A percentile compares a stretch with the other conserved stretches of the same genome.
phyloP scores from a whole-genome alignment of 371 early-diverging fungal species.

The Mortierella sp. region DNA sequence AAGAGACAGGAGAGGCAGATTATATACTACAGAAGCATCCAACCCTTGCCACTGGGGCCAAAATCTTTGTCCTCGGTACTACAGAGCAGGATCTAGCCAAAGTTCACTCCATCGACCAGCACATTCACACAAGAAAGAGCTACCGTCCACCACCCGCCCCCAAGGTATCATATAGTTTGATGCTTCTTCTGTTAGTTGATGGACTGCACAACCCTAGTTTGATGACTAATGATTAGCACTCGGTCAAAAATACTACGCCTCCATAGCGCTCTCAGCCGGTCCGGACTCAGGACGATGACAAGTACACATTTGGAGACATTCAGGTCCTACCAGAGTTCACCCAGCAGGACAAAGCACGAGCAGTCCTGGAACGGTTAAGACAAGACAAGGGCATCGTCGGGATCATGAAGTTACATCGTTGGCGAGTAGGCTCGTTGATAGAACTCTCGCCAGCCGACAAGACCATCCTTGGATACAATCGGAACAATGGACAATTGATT shows the following conservation, averaged over 20 bases:
- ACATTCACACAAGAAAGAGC: slow-evolving; percentile 51
- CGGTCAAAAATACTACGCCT: no score
- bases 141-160: slow-evolving; percentile 28
- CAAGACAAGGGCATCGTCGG: slow-evolving; percentile 75
- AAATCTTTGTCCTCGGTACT: slow-evolving; percentile 68
- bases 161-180: slow-evolving; percentile 24
- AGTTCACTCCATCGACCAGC: slow-evolving; percentile 56
- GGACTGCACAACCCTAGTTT: no score
- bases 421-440: slow-evolving; percentile 81
- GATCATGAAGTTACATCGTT: slow-evolving; percentile 80
- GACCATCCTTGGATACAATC: slow-evolving; percentile 88
- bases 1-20: slow-evolving; percentile 13
- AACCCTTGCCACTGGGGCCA: slow-evolving; percentile 36
- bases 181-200: no score
- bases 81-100: slow-evolving; percentile 55
- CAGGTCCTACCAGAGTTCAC: slow-evolving; percentile 73
- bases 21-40: slow-evolving; percentile 20
- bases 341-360: slow-evolving; percentile 68
- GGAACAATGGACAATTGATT: slow-evolving; percentile 85
- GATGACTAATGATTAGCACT: no score
- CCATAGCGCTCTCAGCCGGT: slow-evolving; percentile 30
- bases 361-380: slow-evolving; percentile 73
- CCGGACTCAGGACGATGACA: slow-evolving; percentile 38
- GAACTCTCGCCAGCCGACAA: slow-evolving; percentile 86
- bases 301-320: slow-evolving; percentile 77